Percentiles rank a stretch among this genome's conserved stretches.
These are phyloP conservation scores for Primulina tabacum DNA, from an alignment of 257 asterid genomes.

Conservation along the genomic window DNA sequence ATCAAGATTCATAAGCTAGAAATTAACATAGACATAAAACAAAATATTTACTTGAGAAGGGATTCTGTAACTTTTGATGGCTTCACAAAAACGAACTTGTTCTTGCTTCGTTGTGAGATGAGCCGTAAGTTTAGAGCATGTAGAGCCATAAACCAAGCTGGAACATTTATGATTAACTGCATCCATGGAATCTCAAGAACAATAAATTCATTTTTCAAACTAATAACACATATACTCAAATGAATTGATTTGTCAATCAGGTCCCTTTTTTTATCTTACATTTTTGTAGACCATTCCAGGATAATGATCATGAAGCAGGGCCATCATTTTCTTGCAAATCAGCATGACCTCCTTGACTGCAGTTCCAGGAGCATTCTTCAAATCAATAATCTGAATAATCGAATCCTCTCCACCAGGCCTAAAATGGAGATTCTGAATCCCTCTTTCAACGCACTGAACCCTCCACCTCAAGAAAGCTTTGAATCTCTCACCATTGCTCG, in stretches of 20 bases:
- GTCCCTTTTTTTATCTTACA: slow-evolving; percentile 32
- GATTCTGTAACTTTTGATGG: slow-evolving; percentile 66
- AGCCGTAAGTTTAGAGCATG: slow-evolving; percentile 57
- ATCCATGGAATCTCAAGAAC: slow-evolving; percentile 12
- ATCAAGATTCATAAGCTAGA: neutral
- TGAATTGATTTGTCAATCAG: neutral
- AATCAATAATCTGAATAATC: slow-evolving; percentile 55
- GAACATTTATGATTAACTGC: slow-evolving; percentile 79
- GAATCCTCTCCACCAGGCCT: slow-evolving; percentile 61
- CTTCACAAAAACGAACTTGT: slow-evolving; percentile 55
- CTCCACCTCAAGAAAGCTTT: slow-evolving; percentile 65
- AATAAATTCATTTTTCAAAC: neutral
- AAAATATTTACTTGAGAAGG: slow-evolving; percentile 60
- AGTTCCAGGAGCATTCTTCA: slow-evolving; percentile 45
- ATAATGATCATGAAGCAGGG: slow-evolving; percentile 52
- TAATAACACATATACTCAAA: neutral
- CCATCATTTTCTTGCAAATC: slow-evolving; percentile 47
- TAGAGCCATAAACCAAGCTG: slow-evolving; percentile 61
- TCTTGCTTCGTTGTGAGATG: slow-evolving; percentile 54
- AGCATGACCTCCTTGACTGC: slow-evolving; percentile 48
- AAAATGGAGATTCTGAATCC: slow-evolving; percentile 49
- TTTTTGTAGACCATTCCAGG: slow-evolving; percentile 68
- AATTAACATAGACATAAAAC: neutral
- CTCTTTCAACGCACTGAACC: slow-evolving; percentile 56
- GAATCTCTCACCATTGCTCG: slow-evolving; percentile 30